Evolutionary conservation across 2,329 filamentous ascomycete species (phyloP), one percentile per base, ranked within the genome.

Genomic region (Thermothelomyces thermophilus): DNA sequence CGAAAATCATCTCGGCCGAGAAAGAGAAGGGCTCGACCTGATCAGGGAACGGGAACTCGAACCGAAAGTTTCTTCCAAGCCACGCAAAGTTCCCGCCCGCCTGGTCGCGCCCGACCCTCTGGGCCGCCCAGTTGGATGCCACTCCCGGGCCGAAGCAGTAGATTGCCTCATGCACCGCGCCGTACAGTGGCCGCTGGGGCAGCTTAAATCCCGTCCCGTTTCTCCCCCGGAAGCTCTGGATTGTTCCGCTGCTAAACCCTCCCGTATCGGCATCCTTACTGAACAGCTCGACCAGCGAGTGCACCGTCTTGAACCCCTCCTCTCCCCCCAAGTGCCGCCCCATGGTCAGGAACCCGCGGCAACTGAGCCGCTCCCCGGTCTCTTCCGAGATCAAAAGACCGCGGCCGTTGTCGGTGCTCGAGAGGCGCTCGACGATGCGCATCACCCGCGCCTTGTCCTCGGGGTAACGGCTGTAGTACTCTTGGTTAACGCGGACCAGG

Each of bases 1-100:
- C 75, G 61, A 74, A 86, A 33, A 86, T 73, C 82, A 86, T 87
- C 63, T 88, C 84, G 31, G 84, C 84, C 0, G 82, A 84, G 66
- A 88, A 87, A 60, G 74, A 80, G 31, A 85, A 68, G 1, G 26
- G 8, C 5, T 10, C 16, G 17, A 11, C 16, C 76, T 74, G 4
- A 65, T 59, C 14, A 66, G 57, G 2, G 9, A n/a, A 17, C 14
- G 5, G n/a, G 6, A 59, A 60, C 6, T 31, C 33, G 13, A 24
- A 36, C 54, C 64, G 57, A 7, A 60, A 13, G 66, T 64, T 40
- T n/a, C 69, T 62, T 3, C 46, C 46, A 11, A 59, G 50, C 63
- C 67, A 61, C 1, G 48, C 33, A 59, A 66, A 66, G 37, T 57
- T 54, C 19, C 56, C 63, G 10, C 24, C 28, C 2, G 17, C 24